Conservation (phyloP, 768 basidiomycete species). For the Calvatia gigantea region DNA sequence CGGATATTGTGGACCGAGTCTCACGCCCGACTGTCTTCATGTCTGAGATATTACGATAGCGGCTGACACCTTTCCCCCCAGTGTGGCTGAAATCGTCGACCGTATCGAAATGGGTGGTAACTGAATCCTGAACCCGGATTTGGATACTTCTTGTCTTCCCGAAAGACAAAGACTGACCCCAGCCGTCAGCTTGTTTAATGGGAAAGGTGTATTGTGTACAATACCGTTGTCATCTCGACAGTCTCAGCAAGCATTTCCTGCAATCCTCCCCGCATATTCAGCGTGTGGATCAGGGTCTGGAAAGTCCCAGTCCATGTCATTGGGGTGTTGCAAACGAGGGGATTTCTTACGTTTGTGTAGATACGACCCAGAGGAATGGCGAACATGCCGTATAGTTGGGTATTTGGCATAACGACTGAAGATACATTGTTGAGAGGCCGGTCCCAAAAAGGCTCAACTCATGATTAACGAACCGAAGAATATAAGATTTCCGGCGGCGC, state of each 20-base stretch:
- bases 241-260: background rate
- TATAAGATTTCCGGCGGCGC: slow-evolving; percentile 48
- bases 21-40: background rate
- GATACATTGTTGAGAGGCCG: background rate
- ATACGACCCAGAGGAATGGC: slow-evolving; percentile 34
- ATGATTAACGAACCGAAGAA: slow-evolving; percentile 22
- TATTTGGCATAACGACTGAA: slow-evolving; percentile 26
- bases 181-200: background rate
- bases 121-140: background rate
- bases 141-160: background rate
- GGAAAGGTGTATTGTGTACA: background rate
- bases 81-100: background rate
- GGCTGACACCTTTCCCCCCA: background rate
- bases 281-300: slow-evolving; percentile 1
- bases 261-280: background rate
- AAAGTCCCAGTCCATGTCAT: background rate
- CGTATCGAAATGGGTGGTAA: background rate
- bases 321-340: background rate
- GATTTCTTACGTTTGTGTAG: slow-evolving; percentile 42
- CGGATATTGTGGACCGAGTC: background rate
- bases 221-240: background rate
- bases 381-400: slow-evolving; percentile 31
- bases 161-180: background rate
- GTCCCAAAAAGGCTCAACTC: background rate
- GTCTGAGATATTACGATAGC: background rate